phyloP scores from a whole-genome alignment of 192 early-diverging fungal genomes.

The Coemansia sp. region DNA sequence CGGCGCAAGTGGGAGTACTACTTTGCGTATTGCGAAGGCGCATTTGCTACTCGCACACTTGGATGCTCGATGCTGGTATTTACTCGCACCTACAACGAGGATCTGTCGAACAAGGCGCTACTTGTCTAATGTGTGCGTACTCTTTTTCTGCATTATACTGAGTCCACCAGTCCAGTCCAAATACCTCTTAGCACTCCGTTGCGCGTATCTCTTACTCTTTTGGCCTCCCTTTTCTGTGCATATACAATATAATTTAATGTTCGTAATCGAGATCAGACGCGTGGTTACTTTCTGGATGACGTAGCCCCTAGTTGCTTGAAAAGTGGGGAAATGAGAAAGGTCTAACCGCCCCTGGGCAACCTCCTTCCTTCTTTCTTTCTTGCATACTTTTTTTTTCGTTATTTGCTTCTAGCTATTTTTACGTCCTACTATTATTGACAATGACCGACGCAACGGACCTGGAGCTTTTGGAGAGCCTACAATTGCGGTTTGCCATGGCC shows the following conservation, averaged over 20 bases:
- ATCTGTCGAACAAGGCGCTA: constrained; percentile 39
- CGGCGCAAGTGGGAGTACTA: constrained; percentile 69
- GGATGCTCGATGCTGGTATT: constrained; percentile 63
- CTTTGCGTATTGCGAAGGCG: constrained; percentile 71
- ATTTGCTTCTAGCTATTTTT: constrained; percentile 3
- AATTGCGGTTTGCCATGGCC: constrained; percentile 66
- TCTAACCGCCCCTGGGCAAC: neutral
- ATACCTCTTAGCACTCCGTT: too few species aligned
- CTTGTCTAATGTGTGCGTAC: neutral
- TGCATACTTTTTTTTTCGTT: neutral
- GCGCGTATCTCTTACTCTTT: neutral
- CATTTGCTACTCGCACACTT: constrained; percentile 67
- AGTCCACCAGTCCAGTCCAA: too few species aligned
- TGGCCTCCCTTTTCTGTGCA: neutral
- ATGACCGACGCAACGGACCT: constrained; percentile 27
- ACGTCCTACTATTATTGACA: neutral
- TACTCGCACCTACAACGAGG: constrained; percentile 52
- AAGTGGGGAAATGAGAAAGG: neutral
- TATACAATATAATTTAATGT: neutral
- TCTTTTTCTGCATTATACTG: too few species aligned
- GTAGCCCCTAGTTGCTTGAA: neutral
- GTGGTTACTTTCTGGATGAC: neutral
- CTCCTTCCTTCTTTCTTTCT: neutral
- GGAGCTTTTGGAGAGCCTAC: constrained; percentile 67
- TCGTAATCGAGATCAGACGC: neutral